Base-by-base conservation (phyloP, 768 basidiomycete genomes). In the Pulveroboletus frians region DNA sequence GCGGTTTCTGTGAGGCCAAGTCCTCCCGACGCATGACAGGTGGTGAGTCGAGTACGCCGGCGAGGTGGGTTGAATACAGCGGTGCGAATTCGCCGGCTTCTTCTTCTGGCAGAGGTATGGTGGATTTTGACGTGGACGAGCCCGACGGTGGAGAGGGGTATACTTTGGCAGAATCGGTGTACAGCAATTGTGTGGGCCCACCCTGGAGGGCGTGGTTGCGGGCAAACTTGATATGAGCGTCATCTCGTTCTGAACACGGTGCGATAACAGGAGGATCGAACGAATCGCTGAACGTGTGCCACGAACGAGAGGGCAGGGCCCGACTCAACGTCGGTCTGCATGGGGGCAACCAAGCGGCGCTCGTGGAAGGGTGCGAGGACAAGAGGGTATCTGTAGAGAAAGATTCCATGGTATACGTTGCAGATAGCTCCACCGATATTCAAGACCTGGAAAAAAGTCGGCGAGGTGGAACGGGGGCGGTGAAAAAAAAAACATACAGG, bases 41-140 rank as follows among this genome's bases (percentile, higher is more conserved):
- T 3, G 73, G 66, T 1, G 70, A 71, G 57, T 71, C 68, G 44
- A 71, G 63, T 20, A 70, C 47, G 14, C 71, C 68, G 3, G 46
- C 53, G 5, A 69, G 50, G 44, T 63, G 66, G 2, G 63, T 61
- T 23, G 52, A 61, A 31, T 67, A 69, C 40, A 53, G 2, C 11
- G 52, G 29, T 9, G 39, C 43, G 40, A 42, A 51, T n/a, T 54
- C 57, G 49, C 37, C 53, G 23, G 38, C 40, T 43, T 65, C 60
- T 43, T 65, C 60, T 53, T 61, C 66, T 54, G 67, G 63, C 14
- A 63, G 47, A 17, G 61, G 46, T 18, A 67, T 34, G 39, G 58
- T 55, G 13, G 53, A 31, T 51, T 61, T 63, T 49, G 59, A 65
- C 6, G 59, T 9, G 14, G 64, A 66, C 17, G 65, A 54, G 42